Evolutionary conservation across 805 yeast genomes (phyloP), one percentile per base, ranked within the genome.

Genomic region (Yamadazyma phyllophila): DNA sequence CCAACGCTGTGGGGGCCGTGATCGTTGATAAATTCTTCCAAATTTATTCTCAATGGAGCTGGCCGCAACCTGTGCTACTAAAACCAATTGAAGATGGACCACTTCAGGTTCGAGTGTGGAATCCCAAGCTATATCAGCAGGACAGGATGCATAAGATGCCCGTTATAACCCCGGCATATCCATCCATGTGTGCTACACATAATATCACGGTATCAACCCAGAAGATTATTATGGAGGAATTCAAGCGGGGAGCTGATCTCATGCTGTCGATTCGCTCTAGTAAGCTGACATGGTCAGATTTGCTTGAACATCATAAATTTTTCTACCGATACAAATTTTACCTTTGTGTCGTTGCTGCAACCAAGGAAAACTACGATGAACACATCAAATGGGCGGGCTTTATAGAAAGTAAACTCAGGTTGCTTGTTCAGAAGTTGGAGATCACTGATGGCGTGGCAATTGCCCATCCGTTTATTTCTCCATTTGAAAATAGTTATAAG

Each of bases 161-260:
- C 0, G 96, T 94, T 9, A 94, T 94, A 48, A 94, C 99, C 0
- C 99, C 99, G 0, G 98, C 98, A 0, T 89, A 90, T 61, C 97
- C 97, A 1, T 91, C 97, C 1, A 94, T 94, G 99, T 94, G 99
- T 68, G 97, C 99, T 0, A 94, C 99, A 1, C 99, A 94, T 63
- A 94, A 94, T 62, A 91, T 94, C 37, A 84, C 96, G 2, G 80
- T 78, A 13, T 89, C 97, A 0, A 92, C 98, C 0, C 92, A 88
- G 63, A 81, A 78, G 55, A 80, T 94, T 16, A 88, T 94, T n/a
- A n/a, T n/a, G n/a, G n/a, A n/a, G n/a, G n/a, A n/a, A n/a, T n/a
- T n/a, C n/a, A n/a, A n/a, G n/a, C n/a, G n/a, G n/a, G n/a, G n/a
- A n/a, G n/a, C n/a, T n/a, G n/a, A n/a, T n/a, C n/a, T n/a, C n/a